Evolutionary conservation across 139 green algal genomes (phyloP).

Genomic region (Chlamydomonas applanata): DNA sequence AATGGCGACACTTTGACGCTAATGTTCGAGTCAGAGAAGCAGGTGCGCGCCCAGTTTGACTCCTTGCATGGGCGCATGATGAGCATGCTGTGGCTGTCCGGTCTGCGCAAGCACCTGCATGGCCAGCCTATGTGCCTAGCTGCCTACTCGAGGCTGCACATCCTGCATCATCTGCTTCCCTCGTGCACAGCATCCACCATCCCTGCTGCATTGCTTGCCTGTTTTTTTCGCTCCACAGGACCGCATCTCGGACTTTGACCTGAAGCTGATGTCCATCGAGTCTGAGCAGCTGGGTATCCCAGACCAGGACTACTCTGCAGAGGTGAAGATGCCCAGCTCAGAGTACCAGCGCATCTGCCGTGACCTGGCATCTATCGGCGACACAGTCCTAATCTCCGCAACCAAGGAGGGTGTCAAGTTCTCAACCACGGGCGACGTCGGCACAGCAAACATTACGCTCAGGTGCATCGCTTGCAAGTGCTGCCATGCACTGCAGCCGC

Average conservation of each 20-base stretch:
- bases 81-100: too few relatives aligned
- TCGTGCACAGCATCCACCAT: neutral
- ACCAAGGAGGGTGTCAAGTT: conserved; percentile 99
- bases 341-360: conserved; percentile 94
- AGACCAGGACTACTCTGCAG: conserved; percentile 89
- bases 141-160: neutral
- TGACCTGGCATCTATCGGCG: conserved; percentile 77
- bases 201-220: neutral
- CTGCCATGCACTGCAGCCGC: too few relatives aligned
- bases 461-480: too few relatives aligned
- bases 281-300: conserved; percentile 97
- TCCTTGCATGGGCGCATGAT: too few relatives aligned
- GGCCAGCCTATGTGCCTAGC: too few relatives aligned
- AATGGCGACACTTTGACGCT: conserved; percentile 90
- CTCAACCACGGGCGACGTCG: conserved; percentile 91
- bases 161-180: neutral
- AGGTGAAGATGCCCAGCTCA: conserved; percentile 54
- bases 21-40: conserved; percentile 89
- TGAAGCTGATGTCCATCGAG: conserved; percentile 99
- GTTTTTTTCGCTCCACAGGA: neutral
- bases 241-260: conserved; percentile 84
- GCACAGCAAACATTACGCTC: conserved; percentile 92
- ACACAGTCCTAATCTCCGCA: conserved; percentile 91
- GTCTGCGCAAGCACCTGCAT: too few relatives aligned
- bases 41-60: conserved; percentile 15